Percentiles rank a stretch among this genome's conserved stretches.
These are phyloP conservation scores for Naegleria gruberi DNA, from an alignment of 208 protist genomes.

Conservation along the genomic window DNA sequence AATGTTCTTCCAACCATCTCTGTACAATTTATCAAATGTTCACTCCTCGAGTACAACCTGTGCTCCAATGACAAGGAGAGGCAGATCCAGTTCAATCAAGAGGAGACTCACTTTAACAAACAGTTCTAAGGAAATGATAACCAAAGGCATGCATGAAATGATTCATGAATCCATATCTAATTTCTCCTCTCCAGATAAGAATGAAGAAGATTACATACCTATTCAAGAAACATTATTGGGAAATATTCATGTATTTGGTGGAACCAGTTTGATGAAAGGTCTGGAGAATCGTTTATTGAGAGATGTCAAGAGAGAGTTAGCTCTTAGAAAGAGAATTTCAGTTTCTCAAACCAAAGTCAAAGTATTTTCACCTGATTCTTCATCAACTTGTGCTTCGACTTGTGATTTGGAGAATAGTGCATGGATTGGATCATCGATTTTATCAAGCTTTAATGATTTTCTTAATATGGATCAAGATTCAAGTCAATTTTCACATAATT, in stretches of 20 bases:
- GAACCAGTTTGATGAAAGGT: constrained; percentile 90
- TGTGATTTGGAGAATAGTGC: neutral
- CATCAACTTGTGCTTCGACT: neutral
- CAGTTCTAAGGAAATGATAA: neutral
- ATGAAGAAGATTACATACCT: neutral
- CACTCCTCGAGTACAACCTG: neutral
- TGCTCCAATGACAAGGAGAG: neutral
- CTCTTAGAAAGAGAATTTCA: neutral
- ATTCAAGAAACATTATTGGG: constrained; percentile 50
- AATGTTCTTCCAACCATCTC: constrained; percentile 87
- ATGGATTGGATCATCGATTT: neutral
- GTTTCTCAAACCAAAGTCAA: neutral
- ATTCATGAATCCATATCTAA: neutral
- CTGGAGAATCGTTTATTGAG: constrained; percentile 89
- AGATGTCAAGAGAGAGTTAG: constrained; percentile 66
- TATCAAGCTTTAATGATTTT: neutral
- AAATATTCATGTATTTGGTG: constrained; percentile 88
- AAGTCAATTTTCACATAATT: neutral
- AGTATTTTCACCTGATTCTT: neutral
- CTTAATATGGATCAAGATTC: neutral
- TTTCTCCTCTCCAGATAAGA: neutral
- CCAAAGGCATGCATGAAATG: neutral
- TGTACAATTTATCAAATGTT: constrained; percentile 29
- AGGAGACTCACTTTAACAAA: neutral
- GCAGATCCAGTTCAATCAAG: neutral